Conservation (phyloP, 192 early-diverging fungal species). For the Gonapodya sp. region DNA sequence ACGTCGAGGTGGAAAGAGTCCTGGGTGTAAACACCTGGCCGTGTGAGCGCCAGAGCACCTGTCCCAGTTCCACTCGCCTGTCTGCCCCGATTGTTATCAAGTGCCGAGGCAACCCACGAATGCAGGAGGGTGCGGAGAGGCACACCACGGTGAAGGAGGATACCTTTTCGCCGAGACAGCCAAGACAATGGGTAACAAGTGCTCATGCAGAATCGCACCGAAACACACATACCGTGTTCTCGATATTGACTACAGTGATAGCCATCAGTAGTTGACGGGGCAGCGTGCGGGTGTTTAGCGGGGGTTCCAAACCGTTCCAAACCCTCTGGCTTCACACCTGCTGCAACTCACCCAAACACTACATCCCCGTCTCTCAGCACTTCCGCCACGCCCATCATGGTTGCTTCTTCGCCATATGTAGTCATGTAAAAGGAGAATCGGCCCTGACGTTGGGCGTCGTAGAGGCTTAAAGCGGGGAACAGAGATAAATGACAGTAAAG, state of each 20-base stretch:
- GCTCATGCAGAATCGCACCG: no score
- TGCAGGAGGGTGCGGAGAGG: slow-evolving; percentile 85
- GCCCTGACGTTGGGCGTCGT: slow-evolving; percentile 49
- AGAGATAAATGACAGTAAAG: no score
- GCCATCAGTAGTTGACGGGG: no score
- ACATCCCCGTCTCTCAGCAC: slow-evolving; percentile 76
- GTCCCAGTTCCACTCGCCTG: slow-evolving; percentile 95
- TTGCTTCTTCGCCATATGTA: slow-evolving; percentile 94
- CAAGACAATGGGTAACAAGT: slow-evolving; percentile 5
- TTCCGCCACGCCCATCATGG: slow-evolving; percentile 77
- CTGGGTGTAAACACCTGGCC: no score
- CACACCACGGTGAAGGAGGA: slow-evolving; percentile 87
- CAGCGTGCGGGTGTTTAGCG: no score
- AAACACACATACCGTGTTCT: no score
- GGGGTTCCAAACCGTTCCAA: no score
- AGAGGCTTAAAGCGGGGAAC: no score
- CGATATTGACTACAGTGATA: no score
- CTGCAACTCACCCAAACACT: slow-evolving; percentile 66
- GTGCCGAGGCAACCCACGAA: background rate
- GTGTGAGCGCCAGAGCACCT: no score
- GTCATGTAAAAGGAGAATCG: slow-evolving; percentile 99
- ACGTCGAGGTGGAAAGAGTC: no score
- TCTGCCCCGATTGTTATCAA: slow-evolving; percentile 68
- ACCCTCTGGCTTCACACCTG: no score
- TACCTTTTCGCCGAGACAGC: slow-evolving; percentile 91